phyloP scores from a whole-genome alignment of 116 monocot genomes.

The Iris pallida region DNA sequence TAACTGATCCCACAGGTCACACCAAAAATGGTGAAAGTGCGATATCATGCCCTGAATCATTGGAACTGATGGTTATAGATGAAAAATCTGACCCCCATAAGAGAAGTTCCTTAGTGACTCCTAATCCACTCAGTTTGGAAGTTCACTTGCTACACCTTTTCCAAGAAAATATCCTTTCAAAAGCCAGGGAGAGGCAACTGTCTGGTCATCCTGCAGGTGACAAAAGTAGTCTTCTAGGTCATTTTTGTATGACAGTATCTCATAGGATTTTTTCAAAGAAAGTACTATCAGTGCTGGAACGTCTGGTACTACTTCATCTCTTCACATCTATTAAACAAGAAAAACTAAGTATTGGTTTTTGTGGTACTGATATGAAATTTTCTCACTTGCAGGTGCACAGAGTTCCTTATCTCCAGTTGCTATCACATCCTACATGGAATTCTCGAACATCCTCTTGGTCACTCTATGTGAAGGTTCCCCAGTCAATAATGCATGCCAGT shows the following conservation, averaged over 20 bases:
- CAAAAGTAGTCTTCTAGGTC: conserved; percentile 40
- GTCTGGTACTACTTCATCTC: conserved; percentile 41
- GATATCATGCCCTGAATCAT: conserved; percentile 17
- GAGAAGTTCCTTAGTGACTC: conserved; percentile 21
- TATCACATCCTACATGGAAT: conserved; percentile 83
- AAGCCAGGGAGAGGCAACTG: conserved; percentile 35
- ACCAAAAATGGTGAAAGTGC: conserved; percentile 19
- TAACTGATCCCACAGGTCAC: conserved; percentile 8
- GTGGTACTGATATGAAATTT: conserved; percentile 3
- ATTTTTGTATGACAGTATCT: conserved; percentile 80
- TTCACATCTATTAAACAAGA: conserved; percentile 4
- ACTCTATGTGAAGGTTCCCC: conserved; percentile 69
- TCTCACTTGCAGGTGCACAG: conserved; percentile 48
- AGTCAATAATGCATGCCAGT: conserved; percentile 40
- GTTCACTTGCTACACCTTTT: conserved; percentile 68
- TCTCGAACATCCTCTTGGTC: conserved; percentile 94
- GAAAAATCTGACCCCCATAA: conserved; percentile 24
- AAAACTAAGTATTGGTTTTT: not conserved
- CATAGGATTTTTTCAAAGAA: conserved; percentile 80
- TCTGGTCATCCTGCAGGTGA: conserved; percentile 25
- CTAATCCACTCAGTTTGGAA: conserved; percentile 59
- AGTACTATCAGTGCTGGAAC: conserved; percentile 63
- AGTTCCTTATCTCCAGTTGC: conserved; percentile 67
- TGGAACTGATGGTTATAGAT: conserved; percentile 17
- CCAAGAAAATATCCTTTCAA: conserved; percentile 45